Evolutionary conservation across 768 basidiomycete species (phyloP), one percentile per base, ranked within the genome.

Genomic region (Trametes cubensis): DNA sequence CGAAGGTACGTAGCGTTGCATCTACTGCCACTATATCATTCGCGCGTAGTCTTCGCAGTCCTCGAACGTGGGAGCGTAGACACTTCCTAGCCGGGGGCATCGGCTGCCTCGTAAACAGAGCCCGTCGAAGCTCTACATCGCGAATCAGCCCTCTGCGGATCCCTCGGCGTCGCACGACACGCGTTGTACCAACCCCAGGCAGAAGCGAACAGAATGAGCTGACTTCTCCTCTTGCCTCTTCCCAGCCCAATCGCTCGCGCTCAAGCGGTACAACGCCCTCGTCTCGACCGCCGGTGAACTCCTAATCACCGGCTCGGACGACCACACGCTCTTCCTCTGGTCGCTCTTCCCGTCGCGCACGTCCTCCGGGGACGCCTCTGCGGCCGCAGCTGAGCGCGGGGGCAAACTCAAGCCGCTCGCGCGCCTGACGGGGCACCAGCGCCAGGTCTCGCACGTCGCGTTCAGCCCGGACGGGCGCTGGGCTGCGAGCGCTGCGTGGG

Each of bases 241-340:
- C 48, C n/a, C 63, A 94, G 94, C 93, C 0, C 87, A 92, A 79
- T 73, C 82, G 15, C 78, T 88, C 21, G 95, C 95, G 6, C 77
- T 88, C 57, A 83, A 79, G 55, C 88, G 95, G 41, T 98, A 96
- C 75, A 87, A 88, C 38, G 77, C 80, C 6, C 80, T 92, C 59
- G 80, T 90, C 20, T 77, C 81, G 30, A 80, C 71, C 15, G 77
- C 74, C 0, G 88, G 93, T 11, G 95, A 98, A 73, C 80, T 93
- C 4, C 79, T 96, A 65, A 96, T 98, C 73, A 94, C 95, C 6
- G 95, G 95, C 21, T 98, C 95, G 3, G 95, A 99, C 73, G 96
- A 99, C 73, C 96, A 98, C 74, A 99, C 96, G 0, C 85, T 98
- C 52, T 98, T 95, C 83, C 83, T 99, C 14, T 98, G 95, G 96